Evolutionary conservation across 306 rosid genomes (phyloP).

Genomic region (Adenanthera pavonina): DNA sequence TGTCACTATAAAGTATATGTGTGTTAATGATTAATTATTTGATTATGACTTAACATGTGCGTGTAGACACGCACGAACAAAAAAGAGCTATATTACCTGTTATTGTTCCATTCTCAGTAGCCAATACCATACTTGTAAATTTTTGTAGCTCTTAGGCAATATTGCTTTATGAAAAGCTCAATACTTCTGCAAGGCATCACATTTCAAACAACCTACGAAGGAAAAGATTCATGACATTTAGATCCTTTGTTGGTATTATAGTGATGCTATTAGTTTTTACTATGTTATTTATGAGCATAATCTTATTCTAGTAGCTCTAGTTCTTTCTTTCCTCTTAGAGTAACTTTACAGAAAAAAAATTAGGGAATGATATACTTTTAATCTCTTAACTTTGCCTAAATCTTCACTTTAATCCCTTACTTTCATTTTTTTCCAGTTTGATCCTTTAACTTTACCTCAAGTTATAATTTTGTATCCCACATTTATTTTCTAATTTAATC

Average conservation of each 20-base stretch:
- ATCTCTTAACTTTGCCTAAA: neutral
- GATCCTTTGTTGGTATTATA: neutral
- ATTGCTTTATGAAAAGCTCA: neutral
- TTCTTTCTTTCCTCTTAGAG: neutral
- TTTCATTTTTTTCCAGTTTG: neutral
- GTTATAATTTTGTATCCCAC: neutral
- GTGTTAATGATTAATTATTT: neutral
- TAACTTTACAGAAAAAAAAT: neutral
- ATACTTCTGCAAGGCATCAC: neutral
- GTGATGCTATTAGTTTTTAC: neutral
- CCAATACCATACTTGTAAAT: no score
- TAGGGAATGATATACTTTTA: neutral
- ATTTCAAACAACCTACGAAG: neutral
- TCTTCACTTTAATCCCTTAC: neutral
- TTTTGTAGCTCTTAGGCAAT: neutral
- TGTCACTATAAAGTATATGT: neutral
- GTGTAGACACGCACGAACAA: neutral
- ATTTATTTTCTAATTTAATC: no score
- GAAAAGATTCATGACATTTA: neutral
- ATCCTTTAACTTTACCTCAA: neutral
- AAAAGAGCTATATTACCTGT: neutral
- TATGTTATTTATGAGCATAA: neutral
- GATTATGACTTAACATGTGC: neutral
- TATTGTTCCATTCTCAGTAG: no score
- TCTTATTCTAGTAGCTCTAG: neutral